Base-by-base conservation (phyloP, 2,329 filamentous ascomycete genomes). In the Periconia sp. region DNA sequence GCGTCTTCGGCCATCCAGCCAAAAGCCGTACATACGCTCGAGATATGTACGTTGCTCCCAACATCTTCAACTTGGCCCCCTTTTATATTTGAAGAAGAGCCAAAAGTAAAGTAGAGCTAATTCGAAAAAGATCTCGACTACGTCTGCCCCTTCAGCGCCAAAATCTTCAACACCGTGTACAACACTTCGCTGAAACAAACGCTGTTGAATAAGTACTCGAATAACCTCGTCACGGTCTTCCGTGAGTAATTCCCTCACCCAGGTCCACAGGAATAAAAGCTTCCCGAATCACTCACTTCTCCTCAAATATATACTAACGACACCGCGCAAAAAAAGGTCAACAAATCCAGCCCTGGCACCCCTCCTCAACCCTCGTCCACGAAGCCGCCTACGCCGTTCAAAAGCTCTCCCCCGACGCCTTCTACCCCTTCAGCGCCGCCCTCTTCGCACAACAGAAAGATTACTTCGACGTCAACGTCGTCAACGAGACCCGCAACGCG, bases 321-420 rank as follows among this genome's bases (percentile, higher is more conserved):
- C n/a, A n/a, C n/a, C n/a, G n/a, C n/a, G n/a, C n/a, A n/a, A n/a
- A n/a, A n/a, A n/a, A n/a, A 27, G 23, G 23, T 47, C 92, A 93
- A 72, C 92, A 96, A 72, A 85, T 97, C 66, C 92, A 96, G 78
- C 91, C 92, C 14, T 96, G 93, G 93, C 92, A 97, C 76, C 93
- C 93, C 1, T 91, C 89, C 18, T 92, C 71, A 0, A 80, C 77
- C 0, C 73, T 81, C 27, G 81, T 84, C 52, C 90, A 93, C 78
- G 93, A 97, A 81, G 89, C 92, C 31, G 92, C 81, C 3, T 83
- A 91, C 31, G 93, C 92, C 2, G 91, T 97, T 1, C 81, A 93
- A 62, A 83, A 82, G 48, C 74, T 91, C 7, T 79, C 85, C 2
- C 88, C 90, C 0, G 79, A 81, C 17, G 86, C 85, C 61, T 97